phyloP scores from a whole-genome alignment of 1,284 basidiomycete species.

The Pisolithus thermaeus region DNA sequence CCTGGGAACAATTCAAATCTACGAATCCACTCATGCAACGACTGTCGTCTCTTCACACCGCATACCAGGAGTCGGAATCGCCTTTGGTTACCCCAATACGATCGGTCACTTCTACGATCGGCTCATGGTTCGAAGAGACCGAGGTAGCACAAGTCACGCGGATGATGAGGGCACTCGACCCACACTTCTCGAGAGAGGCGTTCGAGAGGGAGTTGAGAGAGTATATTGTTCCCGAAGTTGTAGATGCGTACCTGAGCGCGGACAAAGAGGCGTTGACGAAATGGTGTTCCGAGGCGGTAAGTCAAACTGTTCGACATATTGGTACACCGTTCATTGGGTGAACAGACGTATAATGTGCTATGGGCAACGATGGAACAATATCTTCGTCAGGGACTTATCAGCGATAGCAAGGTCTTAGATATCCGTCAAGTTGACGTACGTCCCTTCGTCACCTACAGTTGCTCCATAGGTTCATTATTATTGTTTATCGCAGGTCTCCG shows the following conservation, averaged over 20 bases:
- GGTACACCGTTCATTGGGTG: conserved; percentile 1
- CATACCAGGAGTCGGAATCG: conserved; percentile 93
- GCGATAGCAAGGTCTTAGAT: conserved; percentile 89
- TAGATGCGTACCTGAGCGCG: conserved; percentile 91
- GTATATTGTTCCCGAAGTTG: conserved; percentile 96
- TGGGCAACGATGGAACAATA: conserved; percentile 98
- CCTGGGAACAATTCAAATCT: conserved; percentile 71
- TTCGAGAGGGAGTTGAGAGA: conserved; percentile 92
- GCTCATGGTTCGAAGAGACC: conserved; percentile 93
- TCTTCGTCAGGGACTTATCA: conserved; percentile 82
- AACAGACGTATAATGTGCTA: conserved; percentile 89
- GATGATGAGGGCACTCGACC: conserved; percentile 84
- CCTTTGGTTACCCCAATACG: conserved; percentile 81
- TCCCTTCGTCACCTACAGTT: conserved; percentile 8
- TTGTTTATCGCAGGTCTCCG: conserved; percentile 47
- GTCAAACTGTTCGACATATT: conserved; percentile 27
- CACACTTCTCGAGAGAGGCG: conserved; percentile 77
- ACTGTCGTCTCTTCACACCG: conserved; percentile 56
- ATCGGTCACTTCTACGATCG: conserved; percentile 79
- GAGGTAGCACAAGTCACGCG: conserved; percentile 93
- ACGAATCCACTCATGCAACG: conserved; percentile 67
- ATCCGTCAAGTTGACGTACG: conserved; percentile 91
- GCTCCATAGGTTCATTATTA: neutral
- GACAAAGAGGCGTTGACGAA: conserved; percentile 80
- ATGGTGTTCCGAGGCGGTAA: conserved; percentile 95